Conservation (phyloP, 306 rosid species). For the Begonia loranthoides region DNA sequence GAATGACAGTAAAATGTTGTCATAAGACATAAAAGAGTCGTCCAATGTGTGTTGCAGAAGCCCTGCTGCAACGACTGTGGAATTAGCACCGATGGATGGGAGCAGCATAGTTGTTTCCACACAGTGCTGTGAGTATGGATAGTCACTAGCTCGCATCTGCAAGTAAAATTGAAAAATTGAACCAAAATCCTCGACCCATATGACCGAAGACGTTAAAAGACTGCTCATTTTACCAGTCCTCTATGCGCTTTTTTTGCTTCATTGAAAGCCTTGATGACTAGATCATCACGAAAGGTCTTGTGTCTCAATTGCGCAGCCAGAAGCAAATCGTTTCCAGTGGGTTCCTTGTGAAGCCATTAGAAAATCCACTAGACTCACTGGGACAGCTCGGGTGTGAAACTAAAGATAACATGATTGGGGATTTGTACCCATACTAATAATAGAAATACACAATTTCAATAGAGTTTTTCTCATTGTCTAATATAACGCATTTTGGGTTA, state of each 20-base stretch:
- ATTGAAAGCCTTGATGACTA: constrained; percentile 74
- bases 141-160: constrained; percentile 88
- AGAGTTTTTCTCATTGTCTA: too few species aligned
- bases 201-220: neutral
- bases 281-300: constrained; percentile 71
- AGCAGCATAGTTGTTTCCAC: constrained; percentile 82
- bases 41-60: constrained; percentile 87
- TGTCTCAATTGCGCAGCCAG: constrained; percentile 62
- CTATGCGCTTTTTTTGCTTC: constrained; percentile 93
- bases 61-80: constrained; percentile 91
- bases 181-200: constrained; percentile 12
- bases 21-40: constrained; percentile 60
- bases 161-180: constrained; percentile 4
- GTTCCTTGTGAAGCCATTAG: constrained; percentile 68
- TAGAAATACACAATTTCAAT: too few species aligned
- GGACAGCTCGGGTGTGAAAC: too few species aligned
- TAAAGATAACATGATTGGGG: too few species aligned
- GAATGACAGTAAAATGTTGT: constrained; percentile 47
- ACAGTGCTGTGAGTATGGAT: constrained; percentile 92
- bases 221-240: constrained; percentile 70
- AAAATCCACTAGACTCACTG: constrained; percentile 49
- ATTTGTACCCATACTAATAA: too few species aligned
- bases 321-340: constrained; percentile 69
- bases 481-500: too few species aligned
- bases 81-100: constrained; percentile 78